Evolutionary conservation across 2,329 filamentous ascomycete species (phyloP).

Genomic region (Cadophora sp.): DNA sequence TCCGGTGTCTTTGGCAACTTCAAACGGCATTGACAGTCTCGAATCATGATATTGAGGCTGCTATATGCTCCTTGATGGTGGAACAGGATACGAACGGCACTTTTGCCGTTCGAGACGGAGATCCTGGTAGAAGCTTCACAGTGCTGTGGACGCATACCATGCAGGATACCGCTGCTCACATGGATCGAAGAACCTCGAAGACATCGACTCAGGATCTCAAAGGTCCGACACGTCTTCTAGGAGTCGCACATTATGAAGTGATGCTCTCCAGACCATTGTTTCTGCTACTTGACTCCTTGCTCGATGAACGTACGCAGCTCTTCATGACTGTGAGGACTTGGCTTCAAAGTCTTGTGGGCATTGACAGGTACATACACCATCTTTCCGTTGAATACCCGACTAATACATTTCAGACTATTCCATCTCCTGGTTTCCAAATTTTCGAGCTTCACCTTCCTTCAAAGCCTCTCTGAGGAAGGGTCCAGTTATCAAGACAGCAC

Average conservation of each 20-base stretch:
- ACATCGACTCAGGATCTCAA: constrained; percentile 48
- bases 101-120: constrained; percentile 57
- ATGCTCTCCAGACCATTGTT: constrained; percentile 85
- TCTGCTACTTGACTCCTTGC: constrained; percentile 78
- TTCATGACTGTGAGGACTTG: constrained; percentile 81
- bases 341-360: constrained; percentile 72
- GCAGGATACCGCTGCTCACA: constrained; percentile 57
- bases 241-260: constrained; percentile 69
- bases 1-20: constrained; percentile 84
- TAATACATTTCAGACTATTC: constrained; percentile 57
- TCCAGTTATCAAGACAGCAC: constrained; percentile 36
- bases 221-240: constrained; percentile 54
- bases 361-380: constrained; percentile 61
- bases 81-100: constrained; percentile 56
- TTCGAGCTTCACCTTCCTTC: constrained; percentile 60
- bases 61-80: constrained; percentile 74
- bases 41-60: constrained; percentile 80
- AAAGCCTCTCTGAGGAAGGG: constrained; percentile 36
- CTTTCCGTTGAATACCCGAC: background rate
- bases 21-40: constrained; percentile 72
- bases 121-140: constrained; percentile 73
- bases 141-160: constrained; percentile 84
- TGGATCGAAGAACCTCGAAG: constrained; percentile 58
- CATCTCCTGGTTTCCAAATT: constrained; percentile 66
- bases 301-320: constrained; percentile 74